Conservation (phyloP, 208 protist genomes). For the Herpetomonas samuelpessoai region DNA sequence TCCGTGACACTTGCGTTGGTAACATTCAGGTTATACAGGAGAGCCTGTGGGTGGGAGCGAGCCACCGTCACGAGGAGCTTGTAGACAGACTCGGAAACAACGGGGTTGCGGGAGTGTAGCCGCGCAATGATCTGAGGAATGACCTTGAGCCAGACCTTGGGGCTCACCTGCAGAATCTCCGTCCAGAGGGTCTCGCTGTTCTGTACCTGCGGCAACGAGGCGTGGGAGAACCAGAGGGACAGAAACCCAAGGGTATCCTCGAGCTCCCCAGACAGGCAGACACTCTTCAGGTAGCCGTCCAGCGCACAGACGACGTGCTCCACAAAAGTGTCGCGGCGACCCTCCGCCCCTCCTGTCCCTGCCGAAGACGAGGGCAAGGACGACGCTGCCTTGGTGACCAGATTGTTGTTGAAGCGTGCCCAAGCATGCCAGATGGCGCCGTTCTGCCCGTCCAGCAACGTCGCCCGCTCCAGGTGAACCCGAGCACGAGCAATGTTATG, state of each 20-base stretch:
- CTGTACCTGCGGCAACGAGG: constrained; percentile 48
- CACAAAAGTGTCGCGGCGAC: constrained; percentile 13
- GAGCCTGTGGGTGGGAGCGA: constrained; percentile 97
- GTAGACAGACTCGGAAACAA: constrained; percentile 92
- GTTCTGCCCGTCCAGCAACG: constrained; percentile 86
- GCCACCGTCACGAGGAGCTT: constrained; percentile 94
- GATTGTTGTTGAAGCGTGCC: constrained; percentile 95
- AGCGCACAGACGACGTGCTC: constrained; percentile 90
- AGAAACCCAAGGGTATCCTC: constrained; percentile 99
- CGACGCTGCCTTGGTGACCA: constrained; percentile 32
- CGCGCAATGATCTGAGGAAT: constrained; percentile 99
- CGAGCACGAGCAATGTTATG: constrained; percentile 36
- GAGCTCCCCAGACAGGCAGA: constrained; percentile 74
- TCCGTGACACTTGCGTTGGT: constrained; percentile 74
- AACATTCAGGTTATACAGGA: constrained; percentile 99
- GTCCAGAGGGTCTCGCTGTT: constrained; percentile 63
- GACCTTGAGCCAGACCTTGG: constrained; percentile 99
- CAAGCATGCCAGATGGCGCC: constrained; percentile 98
- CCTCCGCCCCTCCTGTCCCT: constrained; percentile 1
- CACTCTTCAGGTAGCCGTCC: constrained; percentile 94
- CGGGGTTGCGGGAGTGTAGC: constrained; percentile 90
- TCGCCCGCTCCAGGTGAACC: constrained; percentile 70
- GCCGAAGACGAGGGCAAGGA: too few species aligned
- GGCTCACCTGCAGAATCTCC: constrained; percentile 90
- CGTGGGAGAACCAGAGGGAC: constrained; percentile 98